These are phyloP conservation scores for Cynanchum wilfordii DNA, from an alignment of 257 asterid genomes.

Conservation along the genomic window DNA sequence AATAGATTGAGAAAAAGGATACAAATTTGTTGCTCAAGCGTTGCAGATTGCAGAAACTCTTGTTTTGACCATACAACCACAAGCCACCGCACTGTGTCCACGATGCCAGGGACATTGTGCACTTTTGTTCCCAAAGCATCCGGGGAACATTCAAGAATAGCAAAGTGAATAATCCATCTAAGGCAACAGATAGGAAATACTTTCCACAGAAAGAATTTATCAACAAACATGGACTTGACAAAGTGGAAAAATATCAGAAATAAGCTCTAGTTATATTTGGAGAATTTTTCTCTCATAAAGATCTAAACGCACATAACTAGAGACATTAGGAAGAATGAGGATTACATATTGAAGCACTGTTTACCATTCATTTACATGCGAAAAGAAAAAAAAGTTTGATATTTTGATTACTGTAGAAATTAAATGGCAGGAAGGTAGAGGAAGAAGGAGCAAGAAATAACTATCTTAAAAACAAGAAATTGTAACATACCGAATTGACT, in stretches of 20 bases:
- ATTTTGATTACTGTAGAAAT: not conserved
- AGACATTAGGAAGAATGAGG: not conserved
- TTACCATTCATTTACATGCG: not conserved
- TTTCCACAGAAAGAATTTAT: slow-evolving; percentile 89
- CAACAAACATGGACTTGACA: slow-evolving; percentile 77
- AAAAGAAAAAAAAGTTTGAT: not conserved
- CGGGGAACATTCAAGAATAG: slow-evolving; percentile 75
- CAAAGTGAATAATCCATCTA: slow-evolving; percentile 92
- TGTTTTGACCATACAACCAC: slow-evolving; percentile 72
- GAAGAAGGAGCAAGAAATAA: slow-evolving; percentile 1
- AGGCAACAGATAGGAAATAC: slow-evolving; percentile 79
- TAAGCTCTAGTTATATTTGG: not conserved
- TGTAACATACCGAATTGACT: slow-evolving; percentile 51
- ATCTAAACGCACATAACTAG: not conserved
- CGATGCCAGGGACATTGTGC: slow-evolving; percentile 41
- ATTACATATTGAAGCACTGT: not conserved
- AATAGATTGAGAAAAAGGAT: slow-evolving; percentile 38
- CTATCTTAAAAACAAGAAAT: slow-evolving; percentile 17
- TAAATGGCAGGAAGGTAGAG: not conserved
- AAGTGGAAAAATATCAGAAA: slow-evolving; percentile 13
- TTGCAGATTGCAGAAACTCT: slow-evolving; percentile 82
- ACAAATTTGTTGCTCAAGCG: slow-evolving; percentile 93
- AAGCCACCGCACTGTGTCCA: slow-evolving; percentile 68
- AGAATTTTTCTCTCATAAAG: not conserved
- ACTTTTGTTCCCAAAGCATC: slow-evolving; percentile 30